Conservation (phyloP, 257 asterid species). For the Cynanchum wilfordii region DNA sequence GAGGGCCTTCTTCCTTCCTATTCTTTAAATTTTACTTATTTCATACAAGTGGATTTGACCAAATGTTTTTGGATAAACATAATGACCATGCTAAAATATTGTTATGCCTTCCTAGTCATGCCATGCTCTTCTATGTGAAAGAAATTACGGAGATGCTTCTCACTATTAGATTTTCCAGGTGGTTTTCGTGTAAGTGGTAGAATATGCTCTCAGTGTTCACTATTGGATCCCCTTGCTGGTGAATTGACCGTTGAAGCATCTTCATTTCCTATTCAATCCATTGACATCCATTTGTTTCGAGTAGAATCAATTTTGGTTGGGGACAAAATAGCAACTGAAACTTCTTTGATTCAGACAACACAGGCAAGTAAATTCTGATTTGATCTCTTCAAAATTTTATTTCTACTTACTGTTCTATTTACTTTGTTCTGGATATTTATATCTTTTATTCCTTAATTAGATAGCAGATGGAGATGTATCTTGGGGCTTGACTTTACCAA, state of each 20-base stretch:
- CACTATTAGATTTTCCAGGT: slow-evolving; percentile 38
- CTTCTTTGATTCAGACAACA: slow-evolving; percentile 68
- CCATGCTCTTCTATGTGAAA: neutral
- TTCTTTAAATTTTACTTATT: neutral
- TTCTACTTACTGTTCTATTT: slow-evolving; percentile 8
- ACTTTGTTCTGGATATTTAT: slow-evolving; percentile 15
- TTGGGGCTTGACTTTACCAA: slow-evolving; percentile 62
- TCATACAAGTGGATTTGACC: neutral
- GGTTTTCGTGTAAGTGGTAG: slow-evolving; percentile 73
- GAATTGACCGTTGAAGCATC: slow-evolving; percentile 81
- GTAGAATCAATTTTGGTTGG: slow-evolving; percentile 86
- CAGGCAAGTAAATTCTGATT: slow-evolving; percentile 50
- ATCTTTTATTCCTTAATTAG: slow-evolving; percentile 36
- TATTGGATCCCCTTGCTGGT: slow-evolving; percentile 64
- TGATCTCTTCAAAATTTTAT: slow-evolving; percentile 15
- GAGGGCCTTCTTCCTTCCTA: neutral
- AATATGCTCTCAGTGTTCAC: slow-evolving; percentile 67
- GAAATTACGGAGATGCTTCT: slow-evolving; percentile 19
- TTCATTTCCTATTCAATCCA: slow-evolving; percentile 58
- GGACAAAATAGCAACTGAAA: slow-evolving; percentile 72
- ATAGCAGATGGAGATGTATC: slow-evolving; percentile 81
- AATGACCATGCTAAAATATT: neutral
- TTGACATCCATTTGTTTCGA: slow-evolving; percentile 69
- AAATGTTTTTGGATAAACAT: neutral
- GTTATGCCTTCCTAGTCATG: slow-evolving; percentile 14